Evolutionary conservation across 108 stramenopile genomes (phyloP).

Genomic region (Epithemia pelagica): DNA sequence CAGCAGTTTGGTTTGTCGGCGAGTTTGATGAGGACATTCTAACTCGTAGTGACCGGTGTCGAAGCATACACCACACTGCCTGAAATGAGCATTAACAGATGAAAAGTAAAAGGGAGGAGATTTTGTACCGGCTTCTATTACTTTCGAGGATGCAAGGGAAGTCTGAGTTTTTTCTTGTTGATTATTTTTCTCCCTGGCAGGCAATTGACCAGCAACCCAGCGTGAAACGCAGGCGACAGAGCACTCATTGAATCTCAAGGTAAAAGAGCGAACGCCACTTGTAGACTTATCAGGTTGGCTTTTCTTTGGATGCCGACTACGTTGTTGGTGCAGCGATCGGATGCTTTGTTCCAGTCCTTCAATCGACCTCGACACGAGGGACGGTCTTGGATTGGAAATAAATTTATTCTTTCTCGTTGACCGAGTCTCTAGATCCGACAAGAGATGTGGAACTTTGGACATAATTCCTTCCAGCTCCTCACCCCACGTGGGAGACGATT

Average conservation of each 20-base stretch:
- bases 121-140: not conserved
- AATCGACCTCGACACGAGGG: not conserved
- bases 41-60: not conserved
- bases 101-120: not conserved
- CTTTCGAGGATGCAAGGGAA: not conserved
- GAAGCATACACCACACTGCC: not conserved
- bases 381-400: not conserved
- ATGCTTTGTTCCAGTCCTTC: not conserved
- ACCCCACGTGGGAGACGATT: too few relatives aligned
- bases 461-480: too few relatives aligned
- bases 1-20: not conserved
- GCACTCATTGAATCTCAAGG: not conserved
- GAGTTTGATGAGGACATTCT: not conserved
- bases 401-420: not conserved
- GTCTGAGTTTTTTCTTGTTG: not conserved
- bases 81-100: not conserved
- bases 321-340: not conserved
- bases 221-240: not conserved
- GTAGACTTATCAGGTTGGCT: too few relatives aligned
- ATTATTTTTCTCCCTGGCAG: not conserved
- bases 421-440: not conserved
- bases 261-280: not conserved
- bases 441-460: not conserved
- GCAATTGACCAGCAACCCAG: not conserved
- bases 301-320: not conserved